Conservation (phyloP, 2,329 filamentous ascomycete species). For the Ophiostoma tasmaniense region DNA sequence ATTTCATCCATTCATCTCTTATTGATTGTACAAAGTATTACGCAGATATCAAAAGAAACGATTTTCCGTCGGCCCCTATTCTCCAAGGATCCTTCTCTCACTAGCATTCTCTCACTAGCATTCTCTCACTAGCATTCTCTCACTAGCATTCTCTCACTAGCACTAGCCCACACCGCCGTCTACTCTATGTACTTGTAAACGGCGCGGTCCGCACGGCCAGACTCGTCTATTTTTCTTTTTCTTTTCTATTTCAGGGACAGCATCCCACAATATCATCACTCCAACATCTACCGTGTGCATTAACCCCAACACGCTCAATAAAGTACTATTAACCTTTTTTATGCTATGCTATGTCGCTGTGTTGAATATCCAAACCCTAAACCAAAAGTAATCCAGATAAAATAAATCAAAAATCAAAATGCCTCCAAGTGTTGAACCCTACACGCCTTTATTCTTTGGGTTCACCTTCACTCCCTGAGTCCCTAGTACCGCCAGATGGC, state of each 20-base stretch:
- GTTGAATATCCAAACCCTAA: neutral
- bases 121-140: neutral
- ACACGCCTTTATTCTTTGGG: neutral
- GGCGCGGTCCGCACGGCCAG: neutral
- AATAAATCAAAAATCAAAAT: neutral
- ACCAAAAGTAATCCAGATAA: neutral
- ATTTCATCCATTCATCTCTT: too few species aligned
- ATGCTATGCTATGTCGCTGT: neutral
- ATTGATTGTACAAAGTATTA: too few species aligned
- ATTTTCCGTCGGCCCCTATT: too few species aligned
- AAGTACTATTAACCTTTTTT: neutral
- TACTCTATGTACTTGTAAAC: too few species aligned
- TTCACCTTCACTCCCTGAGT: neutral
- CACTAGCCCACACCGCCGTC: neutral
- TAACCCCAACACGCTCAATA: neutral
- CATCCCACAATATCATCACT: neutral
- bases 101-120: neutral
- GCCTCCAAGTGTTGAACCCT: neutral
- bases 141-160: neutral
- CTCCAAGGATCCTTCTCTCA: too few species aligned
- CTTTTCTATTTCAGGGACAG: neutral
- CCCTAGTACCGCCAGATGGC: conserved; percentile 64
- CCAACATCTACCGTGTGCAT: neutral
- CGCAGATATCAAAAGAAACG: too few species aligned
- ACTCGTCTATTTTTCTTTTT: neutral